Base-by-base conservation (phyloP, 2,329 filamentous ascomycete species). In the Fusarium liriodendri region DNA sequence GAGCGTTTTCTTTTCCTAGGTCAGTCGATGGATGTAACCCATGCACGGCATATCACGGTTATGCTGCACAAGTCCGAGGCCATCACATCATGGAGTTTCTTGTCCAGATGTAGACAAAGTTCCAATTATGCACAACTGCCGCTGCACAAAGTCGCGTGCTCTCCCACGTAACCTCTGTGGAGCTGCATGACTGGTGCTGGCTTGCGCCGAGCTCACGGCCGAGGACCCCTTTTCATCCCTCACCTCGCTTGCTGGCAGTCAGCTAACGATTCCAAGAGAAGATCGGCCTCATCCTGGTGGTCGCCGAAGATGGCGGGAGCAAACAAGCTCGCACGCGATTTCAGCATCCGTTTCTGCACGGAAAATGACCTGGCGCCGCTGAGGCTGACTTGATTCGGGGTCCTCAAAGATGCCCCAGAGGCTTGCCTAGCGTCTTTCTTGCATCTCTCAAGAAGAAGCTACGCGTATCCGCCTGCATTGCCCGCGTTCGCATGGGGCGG, bases 141-240 rank as follows among this genome's bases (percentile, higher is more conserved):
- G 57, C 66, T 76, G 71, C 65, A 76, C 69, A 70, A 73, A 75
- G 74, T 77, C 76, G 76, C 76, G 76, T 77, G 76, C 74, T 64
- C 42, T 58, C 32, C 59, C 22, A 55, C 50, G 60, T 61, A 63
- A 57, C 60, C 29, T 42, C 11, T 57, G 69, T 76, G 73, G 74
- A 71, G 72, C 64, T 64, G 52, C 58, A 57, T 55, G 66, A 60
- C 67, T 72, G 65, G 54, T 75, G 73, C 73, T 66, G 42, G 52
- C 67, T 72, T 69, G 54, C 73, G 73, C 73, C 73, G 73, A 74
- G 73, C 70, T 66, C 70, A 54, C 67, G 58, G 70, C 73, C 70
- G 70, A 75, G 64, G 73, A 74, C 70, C 70, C 73, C 70, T 73
- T 75, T 75, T 73, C 52, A 37, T 68, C 42, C 50, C 47, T 75